phyloP scores from a whole-genome alignment of 2,329 filamentous ascomycete genomes.

The Paecilomyces niveus region DNA sequence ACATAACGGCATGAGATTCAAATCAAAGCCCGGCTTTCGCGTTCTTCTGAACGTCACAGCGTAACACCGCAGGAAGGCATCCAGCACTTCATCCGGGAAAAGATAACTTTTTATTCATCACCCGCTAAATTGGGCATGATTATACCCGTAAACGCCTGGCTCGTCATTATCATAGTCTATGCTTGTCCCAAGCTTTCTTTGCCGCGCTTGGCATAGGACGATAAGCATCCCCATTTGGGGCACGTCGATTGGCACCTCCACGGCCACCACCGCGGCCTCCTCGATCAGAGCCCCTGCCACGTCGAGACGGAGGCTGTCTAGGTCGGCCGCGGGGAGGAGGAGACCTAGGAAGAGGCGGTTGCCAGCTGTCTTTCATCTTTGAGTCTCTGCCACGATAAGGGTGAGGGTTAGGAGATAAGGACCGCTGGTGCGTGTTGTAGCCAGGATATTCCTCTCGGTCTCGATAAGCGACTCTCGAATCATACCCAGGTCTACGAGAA shows the following conservation, averaged over 20 bases:
- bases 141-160: not conserved
- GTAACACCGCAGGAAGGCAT: not conserved
- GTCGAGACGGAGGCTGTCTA: slow-evolving; percentile 7
- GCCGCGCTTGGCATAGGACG: slow-evolving; percentile 25
- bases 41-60: not conserved
- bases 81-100: not conserved
- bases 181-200: slow-evolving; percentile 26
- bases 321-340: slow-evolving; percentile 11
- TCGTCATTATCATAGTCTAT: slow-evolving; percentile 15
- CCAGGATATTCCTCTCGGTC: slow-evolving; percentile 20
- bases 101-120: not conserved
- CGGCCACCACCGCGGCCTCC: slow-evolving; percentile 13
- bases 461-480: slow-evolving; percentile 11
- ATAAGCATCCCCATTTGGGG: slow-evolving; percentile 14
- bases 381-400: slow-evolving; percentile 9
- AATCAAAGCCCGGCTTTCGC: not conserved
- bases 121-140: not conserved
- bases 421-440: slow-evolving; percentile 21
- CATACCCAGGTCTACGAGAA: slow-evolving; percentile 4
- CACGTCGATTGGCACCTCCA: slow-evolving; percentile 5
- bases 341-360: slow-evolving; percentile 12
- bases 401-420: slow-evolving; percentile 22
- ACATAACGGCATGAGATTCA: not conserved
- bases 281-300: slow-evolving; percentile 6
- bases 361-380: slow-evolving; percentile 13